phyloP scores from a whole-genome alignment of 1,139 yeast species.

The Debaryomyces singareniensis region DNA sequence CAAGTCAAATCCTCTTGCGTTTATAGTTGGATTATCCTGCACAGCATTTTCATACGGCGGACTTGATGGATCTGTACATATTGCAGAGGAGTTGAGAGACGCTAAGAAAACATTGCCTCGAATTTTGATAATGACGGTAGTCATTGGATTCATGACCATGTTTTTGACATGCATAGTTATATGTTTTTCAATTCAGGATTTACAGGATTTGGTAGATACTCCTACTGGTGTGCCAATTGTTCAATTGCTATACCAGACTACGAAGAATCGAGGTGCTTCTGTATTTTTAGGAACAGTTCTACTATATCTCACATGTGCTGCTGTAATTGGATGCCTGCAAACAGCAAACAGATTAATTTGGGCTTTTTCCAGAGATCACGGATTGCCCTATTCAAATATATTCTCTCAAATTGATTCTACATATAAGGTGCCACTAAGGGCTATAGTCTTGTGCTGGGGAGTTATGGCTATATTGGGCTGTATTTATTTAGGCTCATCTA shows the following conservation, averaged over 20 bases:
- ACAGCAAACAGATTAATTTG: constrained; percentile 22
- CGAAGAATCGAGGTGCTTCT: constrained; percentile 9
- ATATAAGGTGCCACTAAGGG: constrained; percentile 19
- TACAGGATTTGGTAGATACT: constrained; percentile 8
- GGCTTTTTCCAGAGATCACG: constrained; percentile 24
- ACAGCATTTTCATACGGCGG: background rate
- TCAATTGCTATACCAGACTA: constrained; percentile 12
- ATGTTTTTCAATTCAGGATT: constrained; percentile 3
- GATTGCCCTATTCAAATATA: constrained; percentile 18
- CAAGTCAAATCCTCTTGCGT: background rate
- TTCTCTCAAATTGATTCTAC: constrained; percentile 15
- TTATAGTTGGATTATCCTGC: background rate
- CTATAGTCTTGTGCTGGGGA: constrained; percentile 13
- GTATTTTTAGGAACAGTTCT: constrained; percentile 2
- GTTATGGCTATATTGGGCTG: constrained; percentile 16
- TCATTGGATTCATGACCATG: background rate
- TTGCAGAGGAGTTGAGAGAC: background rate
- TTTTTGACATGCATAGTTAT: background rate
- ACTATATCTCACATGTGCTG: constrained; percentile 15
- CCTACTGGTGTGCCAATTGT: constrained; percentile 12
- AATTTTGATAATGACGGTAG: background rate
- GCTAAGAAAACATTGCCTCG: background rate
- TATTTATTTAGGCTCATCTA: constrained; percentile 19
- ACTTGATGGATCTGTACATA: background rate
- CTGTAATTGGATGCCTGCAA: constrained; percentile 14